Evolutionary conservation across 129 eudicot genomes (phyloP), one percentile per base, ranked within the genome.

Genomic region (Chrysanthemum makinoi): DNA sequence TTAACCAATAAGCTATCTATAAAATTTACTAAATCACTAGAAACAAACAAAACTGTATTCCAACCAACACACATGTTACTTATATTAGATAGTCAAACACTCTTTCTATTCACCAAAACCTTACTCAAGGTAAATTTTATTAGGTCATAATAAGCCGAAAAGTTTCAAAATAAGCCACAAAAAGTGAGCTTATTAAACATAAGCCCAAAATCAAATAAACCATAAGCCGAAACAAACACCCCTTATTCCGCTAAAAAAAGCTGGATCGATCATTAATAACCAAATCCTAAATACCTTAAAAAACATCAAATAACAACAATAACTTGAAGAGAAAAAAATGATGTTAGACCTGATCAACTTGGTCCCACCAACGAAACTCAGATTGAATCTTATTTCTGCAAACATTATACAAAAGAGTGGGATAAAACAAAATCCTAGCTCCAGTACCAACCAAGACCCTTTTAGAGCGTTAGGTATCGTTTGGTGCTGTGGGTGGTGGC

Each of bases 281-380:
- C 54, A 70, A 71, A 71, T 58, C 13, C 44, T 6, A 15, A 70
- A 17, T 14, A 15, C 9, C 53, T 3, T 18, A 14, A 52, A 49
- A 2, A 15, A 50, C 2, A 54, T 16, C 8, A 5, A 54, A 6
- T 11, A 3, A 54, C 10, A 16, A 3, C 4, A 50, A 24, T 24
- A 59, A 33, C 12, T 13, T 10, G 1, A 55, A 59, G 2, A 9
- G 28, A 50, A 51, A 60, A 16, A 71, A 6, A 11, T 18, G 3
- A 14, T 9, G 43, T 28, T 30, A 15, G 16, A 92, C 98, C 98
- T 92, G 88, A 82, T 89, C 95, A 70, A 92, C 82, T 58, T 87
- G 80, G 43, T 92, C 98, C 98, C 98, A 92, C 98, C 98, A 92
- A 57, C 95, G 77, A 75, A 92, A 92, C 77, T 89, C 95, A 0